Conservation (phyloP, 2,329 filamentous ascomycete species). For the Emmonsiellopsis sp. region DNA sequence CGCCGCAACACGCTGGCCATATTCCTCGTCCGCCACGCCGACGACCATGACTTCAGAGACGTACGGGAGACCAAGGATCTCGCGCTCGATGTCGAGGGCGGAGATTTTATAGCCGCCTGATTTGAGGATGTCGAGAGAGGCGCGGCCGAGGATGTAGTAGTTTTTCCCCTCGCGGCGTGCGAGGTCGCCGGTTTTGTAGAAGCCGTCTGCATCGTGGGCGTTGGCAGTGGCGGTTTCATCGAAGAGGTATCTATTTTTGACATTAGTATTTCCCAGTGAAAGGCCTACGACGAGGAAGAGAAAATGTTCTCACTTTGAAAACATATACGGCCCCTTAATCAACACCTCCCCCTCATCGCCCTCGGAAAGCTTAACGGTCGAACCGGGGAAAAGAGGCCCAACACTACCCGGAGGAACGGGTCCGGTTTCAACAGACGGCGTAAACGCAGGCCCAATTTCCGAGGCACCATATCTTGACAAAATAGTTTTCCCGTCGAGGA, state of each 20-base stretch:
- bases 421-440: conserved; percentile 20
- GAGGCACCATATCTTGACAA: conserved; percentile 30
- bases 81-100: conserved; percentile 12
- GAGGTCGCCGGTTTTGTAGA: conserved; percentile 14
- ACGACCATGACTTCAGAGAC: conserved; percentile 14
- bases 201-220: conserved; percentile 12
- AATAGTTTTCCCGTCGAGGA: conserved; percentile 10
- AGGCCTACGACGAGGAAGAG: conserved; percentile 16
- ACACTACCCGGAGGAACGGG: conserved; percentile 19
- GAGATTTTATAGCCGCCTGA: conserved; percentile 13
- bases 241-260: background rate
- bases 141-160: conserved; percentile 15
- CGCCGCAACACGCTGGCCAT: conserved; percentile 9
- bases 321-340: conserved; percentile 12
- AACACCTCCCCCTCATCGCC: conserved; percentile 19
- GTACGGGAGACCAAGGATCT: conserved; percentile 14
- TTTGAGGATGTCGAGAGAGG: conserved; percentile 12
- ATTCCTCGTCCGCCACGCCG: conserved; percentile 11
- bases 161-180: conserved; percentile 9
- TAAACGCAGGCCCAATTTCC: conserved; percentile 33
- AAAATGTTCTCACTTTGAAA: conserved; percentile 8
- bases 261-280: background rate
- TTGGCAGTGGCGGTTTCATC: conserved; percentile 4
- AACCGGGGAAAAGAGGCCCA: conserved; percentile 26
- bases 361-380: conserved; percentile 28